Percentiles rank a stretch among this genome's conserved stretches.
Evolutionary conservation across 148 eudicot genomes (phyloP).

Genomic region (Arctostaphylos glauca): DNA sequence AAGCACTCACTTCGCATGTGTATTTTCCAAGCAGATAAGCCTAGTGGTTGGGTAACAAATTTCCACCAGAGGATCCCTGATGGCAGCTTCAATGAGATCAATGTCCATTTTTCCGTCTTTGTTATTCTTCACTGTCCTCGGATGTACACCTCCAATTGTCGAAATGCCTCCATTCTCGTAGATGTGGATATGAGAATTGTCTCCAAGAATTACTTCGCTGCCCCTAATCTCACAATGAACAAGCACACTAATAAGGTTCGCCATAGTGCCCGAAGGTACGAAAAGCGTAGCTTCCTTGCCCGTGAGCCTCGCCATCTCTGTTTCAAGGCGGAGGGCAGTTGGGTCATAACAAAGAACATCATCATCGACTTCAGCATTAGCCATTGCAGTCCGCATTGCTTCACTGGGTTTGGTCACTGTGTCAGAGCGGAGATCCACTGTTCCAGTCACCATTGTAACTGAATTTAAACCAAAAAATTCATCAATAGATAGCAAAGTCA

Average conservation of each 20-base stretch:
- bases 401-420: conserved; percentile 95
- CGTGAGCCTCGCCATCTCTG: conserved; percentile 67
- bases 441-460: conserved; percentile 49
- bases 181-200: conserved; percentile 75
- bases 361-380: conserved; percentile 91
- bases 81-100: conserved; percentile 68
- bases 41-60: conserved; percentile 65
- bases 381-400: conserved; percentile 86
- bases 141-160: conserved; percentile 90
- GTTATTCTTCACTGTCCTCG: conserved; percentile 78
- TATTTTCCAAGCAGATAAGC: conserved; percentile 91
- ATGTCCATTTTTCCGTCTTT: conserved; percentile 88
- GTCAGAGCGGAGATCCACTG: conserved; percentile 84
- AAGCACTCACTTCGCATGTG: conserved; percentile 76
- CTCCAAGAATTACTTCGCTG: conserved; percentile 90
- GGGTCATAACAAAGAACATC: conserved; percentile 80
- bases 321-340: conserved; percentile 71
- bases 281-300: conserved; percentile 91
- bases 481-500: background rate
- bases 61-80: conserved; percentile 59
- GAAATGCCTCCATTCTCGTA: conserved; percentile 98
- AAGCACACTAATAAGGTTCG: conserved; percentile 85
- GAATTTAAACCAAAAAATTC: background rate
- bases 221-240: conserved; percentile 87
- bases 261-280: conserved; percentile 99